Conservation (phyloP, 495 filamentous ascomycete species). For the Daldinia bambusicola region DNA sequence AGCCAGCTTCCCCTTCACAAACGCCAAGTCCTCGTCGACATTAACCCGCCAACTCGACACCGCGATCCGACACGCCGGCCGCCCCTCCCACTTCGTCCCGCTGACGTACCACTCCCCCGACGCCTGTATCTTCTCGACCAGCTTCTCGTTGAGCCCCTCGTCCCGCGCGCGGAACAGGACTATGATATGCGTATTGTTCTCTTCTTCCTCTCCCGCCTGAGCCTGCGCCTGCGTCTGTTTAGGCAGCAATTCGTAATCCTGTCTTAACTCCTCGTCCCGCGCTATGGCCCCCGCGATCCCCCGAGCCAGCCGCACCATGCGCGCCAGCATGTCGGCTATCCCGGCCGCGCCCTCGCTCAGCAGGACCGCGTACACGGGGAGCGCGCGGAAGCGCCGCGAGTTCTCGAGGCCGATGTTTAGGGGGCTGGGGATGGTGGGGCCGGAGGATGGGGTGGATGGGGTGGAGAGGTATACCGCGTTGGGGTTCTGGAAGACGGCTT, state of each 20-base stretch:
- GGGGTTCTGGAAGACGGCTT: constrained; percentile 79
- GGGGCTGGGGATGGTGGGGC: constrained; percentile 74
- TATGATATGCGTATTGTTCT: constrained; percentile 72
- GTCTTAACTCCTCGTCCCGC: constrained; percentile 52
- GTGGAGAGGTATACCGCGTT: constrained; percentile 83
- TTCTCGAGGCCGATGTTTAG: constrained; percentile 92
- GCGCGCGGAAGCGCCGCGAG: constrained; percentile 86
- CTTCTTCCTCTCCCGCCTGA: constrained; percentile 3
- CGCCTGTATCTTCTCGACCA: constrained; percentile 77
- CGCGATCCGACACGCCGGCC: constrained; percentile 79
- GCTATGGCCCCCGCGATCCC: constrained; percentile 69
- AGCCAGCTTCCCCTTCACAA: constrained; percentile 53
- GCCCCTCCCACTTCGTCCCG: constrained; percentile 78
- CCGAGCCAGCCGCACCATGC: constrained; percentile 76
- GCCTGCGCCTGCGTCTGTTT: constrained; percentile 12
- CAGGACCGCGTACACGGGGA: constrained; percentile 87
- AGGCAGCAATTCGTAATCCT: constrained; percentile 74
- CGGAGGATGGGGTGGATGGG: constrained; percentile 47
- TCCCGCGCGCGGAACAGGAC: constrained; percentile 84
- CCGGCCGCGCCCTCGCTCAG: constrained; percentile 78
- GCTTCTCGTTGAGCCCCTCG: constrained; percentile 67
- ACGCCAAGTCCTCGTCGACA: constrained; percentile 62
- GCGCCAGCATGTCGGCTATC: constrained; percentile 74
- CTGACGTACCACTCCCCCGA: constrained; percentile 83
- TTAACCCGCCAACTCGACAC: constrained; percentile 84